Evolutionary conservation across 2,329 filamentous ascomycete genomes (phyloP).

Genomic region (Ascosphaera apis): DNA sequence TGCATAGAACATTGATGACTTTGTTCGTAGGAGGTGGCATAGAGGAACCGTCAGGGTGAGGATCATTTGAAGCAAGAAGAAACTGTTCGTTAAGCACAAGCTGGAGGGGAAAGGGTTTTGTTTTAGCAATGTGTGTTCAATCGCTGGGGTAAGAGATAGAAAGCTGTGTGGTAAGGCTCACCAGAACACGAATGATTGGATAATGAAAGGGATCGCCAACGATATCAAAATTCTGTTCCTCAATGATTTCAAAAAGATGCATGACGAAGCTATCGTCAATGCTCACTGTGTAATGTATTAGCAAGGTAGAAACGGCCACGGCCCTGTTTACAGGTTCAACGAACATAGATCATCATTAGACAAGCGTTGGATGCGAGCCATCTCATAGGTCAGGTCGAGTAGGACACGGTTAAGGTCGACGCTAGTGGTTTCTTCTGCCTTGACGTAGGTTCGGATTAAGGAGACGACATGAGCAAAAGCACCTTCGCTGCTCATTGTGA

Average conservation of each 20-base stretch:
- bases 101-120: slow-evolving; percentile 31
- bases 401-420: slow-evolving; percentile 54
- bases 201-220: slow-evolving; percentile 88
- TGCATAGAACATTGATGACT: slow-evolving; percentile 73
- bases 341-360: slow-evolving; percentile 52
- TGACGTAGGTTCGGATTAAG: slow-evolving; percentile 41
- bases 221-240: slow-evolving; percentile 57
- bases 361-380: slow-evolving; percentile 75
- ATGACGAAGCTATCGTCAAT: slow-evolving; percentile 59
- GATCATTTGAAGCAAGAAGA: slow-evolving; percentile 52
- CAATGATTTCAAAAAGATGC: slow-evolving; percentile 69
- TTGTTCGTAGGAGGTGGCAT: slow-evolving; percentile 55
- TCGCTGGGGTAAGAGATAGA: neutral
- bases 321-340: slow-evolving; percentile 12
- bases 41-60: slow-evolving; percentile 13
- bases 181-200: slow-evolving; percentile 75
- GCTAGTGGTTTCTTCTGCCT: slow-evolving; percentile 25
- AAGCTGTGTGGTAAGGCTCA: slow-evolving; percentile 22
- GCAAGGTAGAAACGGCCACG: too few species aligned
- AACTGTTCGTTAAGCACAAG: slow-evolving; percentile 96
- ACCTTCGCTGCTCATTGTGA: slow-evolving; percentile 67
- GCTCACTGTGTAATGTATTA: slow-evolving; percentile 19
- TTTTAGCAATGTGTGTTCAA: too few species aligned
- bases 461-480: slow-evolving; percentile 68
- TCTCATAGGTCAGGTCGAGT: slow-evolving; percentile 82